Percentiles rank a stretch among this genome's conserved stretches.
phyloP scores from a whole-genome alignment of 441 rosid genomes.

The Gossypium gossypioides region DNA sequence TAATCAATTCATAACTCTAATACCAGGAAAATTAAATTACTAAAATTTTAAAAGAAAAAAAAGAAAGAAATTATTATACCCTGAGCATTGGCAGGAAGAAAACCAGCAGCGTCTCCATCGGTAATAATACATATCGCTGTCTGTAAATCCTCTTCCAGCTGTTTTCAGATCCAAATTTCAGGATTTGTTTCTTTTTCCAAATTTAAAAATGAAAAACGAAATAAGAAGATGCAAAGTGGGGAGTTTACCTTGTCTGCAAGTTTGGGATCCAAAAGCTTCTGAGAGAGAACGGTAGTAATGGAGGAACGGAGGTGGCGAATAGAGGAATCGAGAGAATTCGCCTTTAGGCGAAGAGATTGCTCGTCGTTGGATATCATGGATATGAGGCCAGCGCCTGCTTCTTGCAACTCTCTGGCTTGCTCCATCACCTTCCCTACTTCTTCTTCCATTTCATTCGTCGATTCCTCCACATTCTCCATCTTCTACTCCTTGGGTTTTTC shows the following conservation, averaged over 20 bases:
- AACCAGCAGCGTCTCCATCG: slow-evolving; percentile 78
- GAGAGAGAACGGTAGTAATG: slow-evolving; percentile 34
- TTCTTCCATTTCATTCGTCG: slow-evolving; percentile 41
- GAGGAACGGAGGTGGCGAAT: slow-evolving; percentile 54
- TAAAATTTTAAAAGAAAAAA: neutral
- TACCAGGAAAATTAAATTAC: neutral
- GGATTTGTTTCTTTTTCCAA: neutral
- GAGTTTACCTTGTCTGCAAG: slow-evolving; percentile 50
- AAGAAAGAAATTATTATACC: slow-evolving; percentile 29
- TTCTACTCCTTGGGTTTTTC: neutral
- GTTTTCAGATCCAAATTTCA: slow-evolving; percentile 5
- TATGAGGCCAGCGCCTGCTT: slow-evolving; percentile 50
- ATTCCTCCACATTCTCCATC: slow-evolving; percentile 23
- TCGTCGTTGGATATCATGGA: slow-evolving; percentile 55
- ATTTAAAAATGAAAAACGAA: neutral
- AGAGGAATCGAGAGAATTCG: slow-evolving; percentile 64
- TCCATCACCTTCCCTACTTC: slow-evolving; percentile 57
- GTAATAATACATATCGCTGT: slow-evolving; percentile 51
- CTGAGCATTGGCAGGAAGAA: slow-evolving; percentile 64
- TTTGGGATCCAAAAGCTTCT: slow-evolving; percentile 40
- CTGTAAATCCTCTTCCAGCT: slow-evolving; percentile 82
- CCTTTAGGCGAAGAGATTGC: slow-evolving; percentile 57
- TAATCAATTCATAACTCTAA: neutral
- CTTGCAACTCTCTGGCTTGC: slow-evolving; percentile 73
- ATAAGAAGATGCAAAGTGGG: slow-evolving; percentile 7